Evolutionary conservation across 768 basidiomycete species (phyloP).

Genomic region (Kwoniella heveanensis): DNA sequence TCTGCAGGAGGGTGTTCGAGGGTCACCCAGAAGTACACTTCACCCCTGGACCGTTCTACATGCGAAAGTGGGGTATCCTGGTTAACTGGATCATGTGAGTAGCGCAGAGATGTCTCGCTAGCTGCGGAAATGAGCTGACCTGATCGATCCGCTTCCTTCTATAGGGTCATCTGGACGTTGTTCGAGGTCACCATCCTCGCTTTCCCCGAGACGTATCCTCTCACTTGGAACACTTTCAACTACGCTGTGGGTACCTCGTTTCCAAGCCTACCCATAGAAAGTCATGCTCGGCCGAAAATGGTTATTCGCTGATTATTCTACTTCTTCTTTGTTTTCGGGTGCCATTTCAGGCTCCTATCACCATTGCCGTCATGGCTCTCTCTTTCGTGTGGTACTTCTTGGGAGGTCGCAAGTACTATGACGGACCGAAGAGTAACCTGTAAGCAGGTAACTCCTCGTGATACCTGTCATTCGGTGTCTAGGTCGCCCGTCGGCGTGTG

Average conservation of each 20-base stretch:
- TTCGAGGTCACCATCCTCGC: conserved; percentile 50
- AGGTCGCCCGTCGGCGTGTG: too few relatives aligned
- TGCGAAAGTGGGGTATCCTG: conserved; percentile 60
- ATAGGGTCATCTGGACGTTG: conserved; percentile 36
- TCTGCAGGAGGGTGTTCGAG: conserved; percentile 67
- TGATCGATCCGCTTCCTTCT: background rate
- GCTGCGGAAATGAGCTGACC: background rate
- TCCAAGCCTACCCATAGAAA: too few relatives aligned
- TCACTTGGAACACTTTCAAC: conserved; percentile 59
- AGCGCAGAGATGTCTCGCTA: background rate
- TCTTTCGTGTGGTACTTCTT: conserved; percentile 30
- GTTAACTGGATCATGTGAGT: conserved; percentile 45
- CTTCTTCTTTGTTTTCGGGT: conserved; percentile 12
- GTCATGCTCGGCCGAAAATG: too few relatives aligned
- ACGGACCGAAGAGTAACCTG: conserved; percentile 27
- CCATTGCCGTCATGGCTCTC: conserved; percentile 28
- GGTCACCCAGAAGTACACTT: conserved; percentile 80
- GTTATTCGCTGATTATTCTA: background rate
- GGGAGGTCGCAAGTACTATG: conserved; percentile 24
- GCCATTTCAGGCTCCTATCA: conserved; percentile 24
- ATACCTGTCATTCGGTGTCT: too few relatives aligned
- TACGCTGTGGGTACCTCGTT: conserved; percentile 32
- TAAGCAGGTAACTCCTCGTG: too few relatives aligned
- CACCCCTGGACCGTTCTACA: conserved; percentile 82
- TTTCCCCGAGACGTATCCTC: conserved; percentile 69